Evolutionary conservation across 2,329 filamentous ascomycete species (phyloP), one percentile per base, ranked within the genome.

Genomic region (Acrocalymma vagum): DNA sequence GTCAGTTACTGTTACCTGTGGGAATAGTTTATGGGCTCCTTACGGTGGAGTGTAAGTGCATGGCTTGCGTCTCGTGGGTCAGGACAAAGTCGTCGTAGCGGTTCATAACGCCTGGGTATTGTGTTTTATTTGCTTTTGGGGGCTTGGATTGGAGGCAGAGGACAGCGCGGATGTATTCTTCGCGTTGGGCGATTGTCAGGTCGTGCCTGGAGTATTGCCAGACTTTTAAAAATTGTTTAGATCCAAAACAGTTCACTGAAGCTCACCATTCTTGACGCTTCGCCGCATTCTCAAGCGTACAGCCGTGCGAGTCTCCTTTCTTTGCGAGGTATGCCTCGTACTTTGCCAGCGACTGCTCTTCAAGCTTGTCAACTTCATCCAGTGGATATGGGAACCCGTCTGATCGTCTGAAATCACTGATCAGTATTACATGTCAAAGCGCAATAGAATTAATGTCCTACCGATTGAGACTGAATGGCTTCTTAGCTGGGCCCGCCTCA

Each of bases 51-150:
- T 60, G 55, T 11, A 60, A 37, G 40, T 55, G 47, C 14, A 51
- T 26, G 3, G 55, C 53, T 29, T 55, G 53, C 6, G 50, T 55
- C 33, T 57, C 53, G 26, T 59, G 55, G 2, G 55, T 57, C n/a
- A 55, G 29, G 11, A 59, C 55, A 38, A 59, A 58, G 29, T 59
- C 55, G 29, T 59, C 55, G 21, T 59, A 59, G 13, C 55, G 48
- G 24, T 44, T 58, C 31, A 50, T 36, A 10, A 50, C 42, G 6
- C 55, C 55, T 1, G 55, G 53, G 29, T 51, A 56, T 20, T 51
- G 38, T 13, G 21, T 40, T 21, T 35, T 38, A 24, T 52, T 29
- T 9, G 52, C 46, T 22, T 55, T 55, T 9, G 55, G 45, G 5
- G 53, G 53, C 42, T 52, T 51, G 9, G 46, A 51, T 28, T 60